Evolutionary conservation across 257 asterid genomes (phyloP).

Genomic region (Forsythia suspensa): DNA sequence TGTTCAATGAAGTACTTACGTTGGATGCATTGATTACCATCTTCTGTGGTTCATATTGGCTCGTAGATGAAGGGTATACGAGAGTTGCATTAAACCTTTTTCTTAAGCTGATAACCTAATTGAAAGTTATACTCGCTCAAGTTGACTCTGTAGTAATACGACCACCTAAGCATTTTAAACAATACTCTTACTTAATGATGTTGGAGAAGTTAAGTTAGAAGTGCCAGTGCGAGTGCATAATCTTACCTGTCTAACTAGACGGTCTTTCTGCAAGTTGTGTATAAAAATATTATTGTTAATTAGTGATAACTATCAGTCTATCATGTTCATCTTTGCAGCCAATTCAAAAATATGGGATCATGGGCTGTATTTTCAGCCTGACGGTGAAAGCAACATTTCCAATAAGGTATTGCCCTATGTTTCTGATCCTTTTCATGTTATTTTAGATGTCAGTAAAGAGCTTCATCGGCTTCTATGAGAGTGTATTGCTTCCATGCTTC

Average conservation of each 20-base stretch:
- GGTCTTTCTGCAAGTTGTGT: background rate
- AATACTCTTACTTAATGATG: background rate
- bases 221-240: background rate
- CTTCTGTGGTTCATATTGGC: background rate
- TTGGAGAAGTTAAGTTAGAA: background rate
- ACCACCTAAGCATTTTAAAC: background rate
- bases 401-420: constrained; percentile 51
- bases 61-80: background rate
- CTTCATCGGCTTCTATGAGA: background rate
- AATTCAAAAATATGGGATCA: constrained; percentile 73
- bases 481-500: constrained; percentile 5
- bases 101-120: background rate
- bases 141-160: background rate
- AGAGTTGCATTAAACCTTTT: background rate
- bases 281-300: no score
- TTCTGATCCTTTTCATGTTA: constrained; percentile 5
- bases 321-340: constrained; percentile 49
- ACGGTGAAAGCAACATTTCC: constrained; percentile 51
- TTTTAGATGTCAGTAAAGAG: background rate
- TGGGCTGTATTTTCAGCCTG: constrained; percentile 73
- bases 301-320: background rate
- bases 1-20: background rate
- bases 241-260: background rate
- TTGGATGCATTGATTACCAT: background rate
- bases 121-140: no score